Evolutionary conservation across 164 flowering plant species (phyloP), one percentile per base, ranked within the genome.

Genomic region (Amborella trichopoda): DNA sequence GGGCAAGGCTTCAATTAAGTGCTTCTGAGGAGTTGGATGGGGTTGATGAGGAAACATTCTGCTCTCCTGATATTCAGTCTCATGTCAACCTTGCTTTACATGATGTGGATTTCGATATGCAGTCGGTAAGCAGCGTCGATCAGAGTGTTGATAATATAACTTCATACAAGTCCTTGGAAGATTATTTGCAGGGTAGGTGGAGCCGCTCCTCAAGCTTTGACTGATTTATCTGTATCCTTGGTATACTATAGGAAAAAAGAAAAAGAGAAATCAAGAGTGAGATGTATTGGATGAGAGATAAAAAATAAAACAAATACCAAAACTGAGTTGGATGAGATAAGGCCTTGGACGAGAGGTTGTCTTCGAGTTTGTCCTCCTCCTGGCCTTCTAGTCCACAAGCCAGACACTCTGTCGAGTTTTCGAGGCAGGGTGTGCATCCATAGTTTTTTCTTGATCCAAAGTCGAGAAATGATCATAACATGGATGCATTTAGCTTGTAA

Each of bases 171-270:
- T 76, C 93, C 3, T 33, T 77, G 37, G 99, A 93, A 53, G 87
- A 83, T 49, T 93, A 93, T 63, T 60, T 88, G 55, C 65, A 56
- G 57, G 90, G 87, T 26, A 73, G 97, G 58, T 79, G 95, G 82
- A 89, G 95, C 64, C 86, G 81, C 37, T 71, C 95, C 19, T 74
- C 94, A 5, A 89, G 95, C 74, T 80, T 93, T 32, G 82, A 80
- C 58, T 77, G 65, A 68, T 55, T 14, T 60, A n/a, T 12, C 18
- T 9, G 44, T 27, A 5, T 3, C 5, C 12, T 3, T 23, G 48
- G 37, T 20, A 6, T 22, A 36, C 28, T 21, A 17, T 13, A 62
- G 38, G 18, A 10, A 9, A 41, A 23, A 11, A 22, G n/a, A n/a
- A n/a, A n/a, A n/a, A n/a, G n/a, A n/a, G n/a, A n/a, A n/a, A n/a